phyloP scores from a whole-genome alignment of 768 basidiomycete genomes.

The Pisolithus marmoratus region DNA sequence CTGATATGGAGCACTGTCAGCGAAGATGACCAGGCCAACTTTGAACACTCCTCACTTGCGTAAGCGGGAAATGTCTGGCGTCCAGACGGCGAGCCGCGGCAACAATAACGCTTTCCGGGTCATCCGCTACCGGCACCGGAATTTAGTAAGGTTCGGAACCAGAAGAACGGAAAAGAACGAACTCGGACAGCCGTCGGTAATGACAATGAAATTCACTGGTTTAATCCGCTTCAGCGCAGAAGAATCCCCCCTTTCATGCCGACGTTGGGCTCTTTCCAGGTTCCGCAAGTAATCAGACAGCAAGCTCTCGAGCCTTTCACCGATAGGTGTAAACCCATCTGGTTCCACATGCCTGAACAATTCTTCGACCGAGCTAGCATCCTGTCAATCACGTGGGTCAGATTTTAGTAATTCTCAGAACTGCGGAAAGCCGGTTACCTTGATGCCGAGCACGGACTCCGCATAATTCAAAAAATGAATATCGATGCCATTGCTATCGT shows the following conservation, averaged over 20 bases:
- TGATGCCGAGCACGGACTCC: constrained; percentile 30
- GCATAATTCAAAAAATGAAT: constrained; percentile 52
- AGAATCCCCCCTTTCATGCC: constrained; percentile 16
- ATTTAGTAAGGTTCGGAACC: background rate
- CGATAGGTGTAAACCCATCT: constrained; percentile 41
- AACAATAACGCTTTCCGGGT: constrained; percentile 44
- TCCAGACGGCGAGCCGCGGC: constrained; percentile 47
- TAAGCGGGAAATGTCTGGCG: constrained; percentile 41
- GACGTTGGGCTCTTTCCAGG: constrained; percentile 28
- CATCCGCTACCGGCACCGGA: constrained; percentile 37
- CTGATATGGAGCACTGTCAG: constrained; percentile 26
- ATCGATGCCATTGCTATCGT: constrained; percentile 58
- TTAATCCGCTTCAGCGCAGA: constrained; percentile 35
- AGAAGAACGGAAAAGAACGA: constrained; percentile 11
- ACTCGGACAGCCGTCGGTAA: constrained; percentile 65
- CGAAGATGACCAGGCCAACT: background rate
- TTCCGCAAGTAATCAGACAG: constrained; percentile 33
- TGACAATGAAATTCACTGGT: constrained; percentile 52
- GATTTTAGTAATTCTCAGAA: too few relatives aligned
- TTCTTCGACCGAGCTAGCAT: constrained; percentile 28
- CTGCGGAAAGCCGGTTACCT: constrained; percentile 23
- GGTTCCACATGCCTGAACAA: constrained; percentile 43
- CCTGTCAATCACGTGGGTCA: constrained; percentile 22
- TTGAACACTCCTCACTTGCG: constrained; percentile 36
- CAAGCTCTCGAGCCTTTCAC: constrained; percentile 34